Percentiles rank a stretch among this genome's conserved stretches.
Evolutionary conservation across 1,139 yeast species (phyloP).

Genomic region (Yamadazyma dushanensis): DNA sequence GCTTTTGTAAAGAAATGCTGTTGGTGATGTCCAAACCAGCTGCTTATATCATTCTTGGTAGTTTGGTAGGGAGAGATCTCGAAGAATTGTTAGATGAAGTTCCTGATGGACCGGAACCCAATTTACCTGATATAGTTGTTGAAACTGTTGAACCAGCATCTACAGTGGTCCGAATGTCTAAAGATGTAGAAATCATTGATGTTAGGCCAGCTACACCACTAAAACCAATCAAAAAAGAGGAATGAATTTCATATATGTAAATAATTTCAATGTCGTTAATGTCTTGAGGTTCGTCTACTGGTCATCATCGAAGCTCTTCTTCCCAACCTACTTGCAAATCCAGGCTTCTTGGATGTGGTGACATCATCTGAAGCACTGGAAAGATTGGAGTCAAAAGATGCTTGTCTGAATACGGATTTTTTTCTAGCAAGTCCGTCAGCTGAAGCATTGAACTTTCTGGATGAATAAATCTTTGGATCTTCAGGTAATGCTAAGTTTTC

Average conservation of each 20-base stretch:
- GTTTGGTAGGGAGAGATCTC: conserved; percentile 49
- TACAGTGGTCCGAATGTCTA: conserved; percentile 54
- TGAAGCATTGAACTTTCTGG: conserved; percentile 12
- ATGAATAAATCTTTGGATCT: conserved; percentile 10
- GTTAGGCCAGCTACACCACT: conserved; percentile 18
- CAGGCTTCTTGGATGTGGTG: conserved; percentile 11
- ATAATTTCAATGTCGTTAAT: conserved; percentile 6
- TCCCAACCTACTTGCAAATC: conserved; percentile 31
- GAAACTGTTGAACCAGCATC: conserved; percentile 66
- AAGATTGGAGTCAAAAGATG: conserved; percentile 16
- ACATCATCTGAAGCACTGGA: conserved; percentile 17
- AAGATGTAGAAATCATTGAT: conserved; percentile 58
- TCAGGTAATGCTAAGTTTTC: conserved; percentile 10
- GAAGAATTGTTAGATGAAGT: conserved; percentile 39
- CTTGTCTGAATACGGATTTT: conserved; percentile 16
- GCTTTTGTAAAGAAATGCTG: conserved; percentile 77
- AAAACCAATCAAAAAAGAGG: conserved; percentile 11
- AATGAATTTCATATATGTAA: conserved; percentile 3
- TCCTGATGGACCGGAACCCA: conserved; percentile 81
- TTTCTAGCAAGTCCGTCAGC: conserved; percentile 15
- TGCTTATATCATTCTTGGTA: conserved; percentile 67
- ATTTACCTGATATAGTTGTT: conserved; percentile 64
- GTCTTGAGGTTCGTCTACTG: conserved; percentile 18
- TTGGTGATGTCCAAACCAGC: conserved; percentile 87
- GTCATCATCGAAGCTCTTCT: conserved; percentile 35